These are phyloP conservation scores for Lachancea meyersii DNA, from an alignment of 805 yeast genomes.

Conservation along the genomic window DNA sequence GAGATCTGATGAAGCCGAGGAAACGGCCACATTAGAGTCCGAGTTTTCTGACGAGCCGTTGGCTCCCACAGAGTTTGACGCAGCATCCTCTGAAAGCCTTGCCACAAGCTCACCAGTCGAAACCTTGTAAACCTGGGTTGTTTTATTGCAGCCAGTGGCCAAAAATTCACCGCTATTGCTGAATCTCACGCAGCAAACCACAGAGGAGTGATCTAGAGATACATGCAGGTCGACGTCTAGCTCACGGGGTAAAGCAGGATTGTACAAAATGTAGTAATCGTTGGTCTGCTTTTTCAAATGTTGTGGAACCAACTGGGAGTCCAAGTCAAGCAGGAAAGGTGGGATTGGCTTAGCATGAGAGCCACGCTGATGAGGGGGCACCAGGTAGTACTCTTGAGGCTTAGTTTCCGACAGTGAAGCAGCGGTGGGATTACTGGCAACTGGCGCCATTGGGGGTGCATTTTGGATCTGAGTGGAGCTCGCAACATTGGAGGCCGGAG, in stretches of 20 bases:
- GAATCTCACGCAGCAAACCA: conserved; percentile 94
- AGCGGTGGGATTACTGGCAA: conserved; percentile 29
- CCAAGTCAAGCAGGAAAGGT: conserved; percentile 73
- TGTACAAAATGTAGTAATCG: conserved; percentile 84
- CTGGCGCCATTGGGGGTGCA: conserved; percentile 14
- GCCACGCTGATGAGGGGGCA: conserved; percentile 37
- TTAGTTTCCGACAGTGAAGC: conserved; percentile 17
- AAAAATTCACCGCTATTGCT: conserved; percentile 83
- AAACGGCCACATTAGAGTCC: conserved; percentile 31
- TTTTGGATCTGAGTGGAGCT: not conserved
- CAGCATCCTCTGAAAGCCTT: conserved; percentile 73
- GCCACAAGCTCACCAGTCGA: conserved; percentile 87
- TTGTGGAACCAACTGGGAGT: conserved; percentile 67
- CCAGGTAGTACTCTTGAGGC: conserved; percentile 32
- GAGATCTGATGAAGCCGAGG: conserved; percentile 54
- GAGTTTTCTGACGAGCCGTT: conserved; percentile 26
- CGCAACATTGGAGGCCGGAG: not conserved
- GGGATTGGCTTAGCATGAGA: conserved; percentile 69
- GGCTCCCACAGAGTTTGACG: conserved; percentile 37
- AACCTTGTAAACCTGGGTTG: conserved; percentile 90
- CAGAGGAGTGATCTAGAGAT: conserved; percentile 87
- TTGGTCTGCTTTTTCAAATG: conserved; percentile 74
- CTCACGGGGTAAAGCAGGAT: conserved; percentile 71
- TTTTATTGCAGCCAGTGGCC: conserved; percentile 95
- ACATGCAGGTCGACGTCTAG: conserved; percentile 85